Conservation (phyloP, 441 rosid genomes). For the Populus tomentosa region DNA sequence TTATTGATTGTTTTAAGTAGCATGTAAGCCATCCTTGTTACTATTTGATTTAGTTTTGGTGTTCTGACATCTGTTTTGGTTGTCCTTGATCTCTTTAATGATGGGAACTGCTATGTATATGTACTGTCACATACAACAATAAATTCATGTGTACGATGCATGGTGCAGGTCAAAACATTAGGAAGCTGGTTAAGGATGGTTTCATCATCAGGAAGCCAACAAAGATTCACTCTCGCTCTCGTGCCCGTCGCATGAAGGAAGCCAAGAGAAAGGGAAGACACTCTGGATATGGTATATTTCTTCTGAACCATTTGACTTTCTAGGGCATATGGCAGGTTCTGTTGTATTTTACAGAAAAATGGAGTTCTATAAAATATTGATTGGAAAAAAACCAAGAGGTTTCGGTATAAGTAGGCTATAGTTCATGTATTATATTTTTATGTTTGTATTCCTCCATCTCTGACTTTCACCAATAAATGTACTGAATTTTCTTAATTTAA, state of each 20-base stretch:
- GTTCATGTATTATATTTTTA: background rate
- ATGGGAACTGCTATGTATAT: background rate
- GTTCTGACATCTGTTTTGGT: background rate
- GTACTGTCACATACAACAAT: background rate
- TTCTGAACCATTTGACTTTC: background rate
- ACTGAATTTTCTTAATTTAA: background rate
- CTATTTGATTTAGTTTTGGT: background rate
- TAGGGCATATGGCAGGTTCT: background rate
- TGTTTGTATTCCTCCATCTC: background rate
- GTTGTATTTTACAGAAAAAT: background rate
- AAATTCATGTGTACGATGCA: background rate
- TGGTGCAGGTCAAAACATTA: constrained; percentile 70
- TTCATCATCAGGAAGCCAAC: constrained; percentile 93
- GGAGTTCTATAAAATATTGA: background rate
- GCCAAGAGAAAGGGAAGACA: constrained; percentile 96
- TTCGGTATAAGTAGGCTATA: background rate
- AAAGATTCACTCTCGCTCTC: constrained; percentile 90
- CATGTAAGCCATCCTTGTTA: background rate
- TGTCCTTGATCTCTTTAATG: background rate
- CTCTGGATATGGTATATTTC: constrained; percentile 74
- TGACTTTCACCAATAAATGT: background rate
- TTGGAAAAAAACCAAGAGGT: background rate
- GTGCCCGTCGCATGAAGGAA: constrained; percentile 78
- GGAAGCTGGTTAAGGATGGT: constrained; percentile 96
- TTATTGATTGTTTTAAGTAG: no score